A percentile compares a stretch with the other conserved stretches of the same genome.
Conservation (phyloP, 2,329 filamentous ascomycete species). For the Monilinia laxa region DNA sequence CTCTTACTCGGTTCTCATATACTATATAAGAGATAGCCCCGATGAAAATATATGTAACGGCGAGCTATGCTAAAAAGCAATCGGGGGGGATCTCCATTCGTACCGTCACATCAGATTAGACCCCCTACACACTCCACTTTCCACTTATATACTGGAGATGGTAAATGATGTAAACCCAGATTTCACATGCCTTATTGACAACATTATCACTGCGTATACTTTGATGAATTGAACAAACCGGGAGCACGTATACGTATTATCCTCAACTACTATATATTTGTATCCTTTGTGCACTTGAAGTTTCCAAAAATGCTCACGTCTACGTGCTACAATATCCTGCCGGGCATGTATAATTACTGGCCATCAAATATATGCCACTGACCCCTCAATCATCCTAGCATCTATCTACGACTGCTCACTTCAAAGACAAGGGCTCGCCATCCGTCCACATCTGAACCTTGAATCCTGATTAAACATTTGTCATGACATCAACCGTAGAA, state of each 20-base stretch:
- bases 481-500: background rate
- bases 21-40: background rate
- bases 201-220: no score
- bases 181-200: background rate
- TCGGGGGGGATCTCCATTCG: background rate
- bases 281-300: background rate
- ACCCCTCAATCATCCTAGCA: background rate
- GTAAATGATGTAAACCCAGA: no score
- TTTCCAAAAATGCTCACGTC: background rate
- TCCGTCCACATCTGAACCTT: background rate
- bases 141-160: background rate
- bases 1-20: background rate
- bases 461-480: background rate
- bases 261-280: background rate
- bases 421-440: background rate
- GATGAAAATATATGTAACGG: background rate
- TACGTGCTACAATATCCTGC: background rate
- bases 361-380: background rate
- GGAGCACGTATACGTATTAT: background rate
- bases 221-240: background rate
- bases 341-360: background rate
- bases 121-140: slow-evolving; percentile 7
- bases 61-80: slow-evolving; percentile 2
- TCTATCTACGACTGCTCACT: background rate
- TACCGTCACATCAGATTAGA: background rate